Evolutionary conservation across 2,329 filamentous ascomycete genomes (phyloP).

Genomic region (Penicillium freii): DNA sequence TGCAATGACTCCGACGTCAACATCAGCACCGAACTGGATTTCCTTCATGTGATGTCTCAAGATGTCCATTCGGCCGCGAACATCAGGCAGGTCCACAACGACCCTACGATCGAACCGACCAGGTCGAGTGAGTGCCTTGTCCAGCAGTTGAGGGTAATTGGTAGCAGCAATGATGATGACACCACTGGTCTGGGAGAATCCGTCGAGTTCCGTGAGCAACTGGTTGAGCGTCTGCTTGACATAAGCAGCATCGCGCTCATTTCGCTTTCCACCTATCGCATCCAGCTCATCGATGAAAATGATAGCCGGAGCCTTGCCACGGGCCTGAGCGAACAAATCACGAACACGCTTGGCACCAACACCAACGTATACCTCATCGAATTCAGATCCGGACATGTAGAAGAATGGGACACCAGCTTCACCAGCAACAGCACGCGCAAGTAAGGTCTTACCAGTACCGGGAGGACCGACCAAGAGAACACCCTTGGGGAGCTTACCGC

Average conservation of each 20-base stretch:
- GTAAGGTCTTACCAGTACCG: constrained; percentile 93
- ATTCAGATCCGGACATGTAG: constrained; percentile 99
- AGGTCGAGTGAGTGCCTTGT: constrained; percentile 90
- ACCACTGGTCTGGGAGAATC: constrained; percentile 90
- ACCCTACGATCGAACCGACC: constrained; percentile 96
- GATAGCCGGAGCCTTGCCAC: constrained; percentile 83
- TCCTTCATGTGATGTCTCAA: constrained; percentile 91
- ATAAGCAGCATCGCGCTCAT: constrained; percentile 88
- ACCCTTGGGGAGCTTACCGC: constrained; percentile 95
- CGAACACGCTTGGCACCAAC: constrained; percentile 95
- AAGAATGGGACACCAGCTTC: constrained; percentile 98
- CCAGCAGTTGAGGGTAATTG: constrained; percentile 90
- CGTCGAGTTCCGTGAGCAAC: constrained; percentile 92
- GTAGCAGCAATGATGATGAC: constrained; percentile 96
- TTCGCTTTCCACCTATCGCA: constrained; percentile 90
- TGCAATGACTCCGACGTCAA: constrained; percentile 80
- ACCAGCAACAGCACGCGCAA: constrained; percentile 91
- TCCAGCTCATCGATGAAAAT: constrained; percentile 95
- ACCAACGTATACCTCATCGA: constrained; percentile 97
- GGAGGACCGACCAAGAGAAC: constrained; percentile 92
- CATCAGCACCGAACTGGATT: constrained; percentile 74
- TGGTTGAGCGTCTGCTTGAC: constrained; percentile 98
- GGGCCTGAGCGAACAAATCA: constrained; percentile 82
- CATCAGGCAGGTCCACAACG: constrained; percentile 82
- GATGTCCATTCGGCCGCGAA: constrained; percentile 88